Percentiles rank a stretch among this genome's conserved stretches.
Conservation (phyloP, 148 eudicot genomes). For the Chenopodium quinoa region DNA sequence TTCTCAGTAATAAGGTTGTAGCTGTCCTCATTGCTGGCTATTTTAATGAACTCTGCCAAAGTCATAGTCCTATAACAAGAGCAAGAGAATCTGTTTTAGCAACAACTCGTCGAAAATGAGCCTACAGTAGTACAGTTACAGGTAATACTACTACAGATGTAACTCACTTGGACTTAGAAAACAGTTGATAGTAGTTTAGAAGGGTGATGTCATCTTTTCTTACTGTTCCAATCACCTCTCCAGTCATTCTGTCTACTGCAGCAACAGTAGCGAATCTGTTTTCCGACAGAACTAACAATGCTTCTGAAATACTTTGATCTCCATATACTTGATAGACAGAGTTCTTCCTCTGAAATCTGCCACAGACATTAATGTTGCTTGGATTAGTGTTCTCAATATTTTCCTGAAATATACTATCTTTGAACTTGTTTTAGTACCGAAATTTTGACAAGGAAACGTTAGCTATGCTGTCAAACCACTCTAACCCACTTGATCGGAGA, state of each 20-base stretch:
- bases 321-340: slow-evolving; percentile 23
- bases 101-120: not conserved
- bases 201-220: slow-evolving; percentile 32
- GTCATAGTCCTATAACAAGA: slow-evolving; percentile 27
- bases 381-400: not conserved
- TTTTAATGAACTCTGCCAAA: slow-evolving; percentile 26
- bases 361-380: not conserved
- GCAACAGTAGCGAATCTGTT: slow-evolving; percentile 39
- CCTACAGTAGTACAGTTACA: too few species aligned
- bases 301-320: slow-evolving; percentile 42
- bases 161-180: slow-evolving; percentile 32
- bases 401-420: not conserved
- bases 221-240: slow-evolving; percentile 37
- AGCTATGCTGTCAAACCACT: slow-evolving; percentile 52
- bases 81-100: not conserved
- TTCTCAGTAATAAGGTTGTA: slow-evolving; percentile 17
- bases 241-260: slow-evolving; percentile 31
- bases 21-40: slow-evolving; percentile 1
- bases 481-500: slow-evolving; percentile 45
- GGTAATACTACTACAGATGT: not conserved
- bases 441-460: slow-evolving; percentile 37
- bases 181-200: slow-evolving; percentile 34
- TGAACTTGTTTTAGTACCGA: slow-evolving; percentile 24
- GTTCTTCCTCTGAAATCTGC: slow-evolving; percentile 30
- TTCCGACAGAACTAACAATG: slow-evolving; percentile 24